Evolutionary conservation across 495 filamentous ascomycete genomes (phyloP), one percentile per base, ranked within the genome.

Genomic region (Neurospora cerealis): DNA sequence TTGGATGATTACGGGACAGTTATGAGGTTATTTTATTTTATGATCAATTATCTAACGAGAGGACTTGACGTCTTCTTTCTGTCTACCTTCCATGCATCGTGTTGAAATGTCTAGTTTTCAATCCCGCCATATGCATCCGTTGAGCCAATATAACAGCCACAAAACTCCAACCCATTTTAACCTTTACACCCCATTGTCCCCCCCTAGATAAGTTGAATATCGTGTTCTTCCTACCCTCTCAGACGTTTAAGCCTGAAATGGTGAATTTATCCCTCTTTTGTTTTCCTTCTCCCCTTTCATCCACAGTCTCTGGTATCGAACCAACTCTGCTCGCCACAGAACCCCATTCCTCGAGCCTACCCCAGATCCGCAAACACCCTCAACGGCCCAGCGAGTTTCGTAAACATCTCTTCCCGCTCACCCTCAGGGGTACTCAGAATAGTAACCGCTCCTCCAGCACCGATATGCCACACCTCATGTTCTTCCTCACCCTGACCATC

Each of bases 381-480:
- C 76, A 91, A 81, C 36, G 93, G 91, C 7, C 90, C 91, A 70
- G 85, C 85, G 62, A 96, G 80, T 83, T 98, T 98, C 39, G 89
- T 91, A 76, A 89, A 82, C 95, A 98, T 97, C 85, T 98, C 96
- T 70, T 96, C 92, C 86, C 90, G 91, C 86, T 98, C 95, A 9
- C 88, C 94, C 54, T 91, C 86, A 2, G 89, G 84, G 3, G 88
- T 91, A 78, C 93, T 96, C 70, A 96, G 83, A 28, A 88, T 89
- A 9, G 95, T 98, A 3, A 98, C 88, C 5, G 95, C 95, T 15
- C 95, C 95, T 0, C 95, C 95, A 36, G 95, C 95, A 9, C 94
- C 95, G 72, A 97, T 88, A 41, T 87, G 88, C 95, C 95, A 97
- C 3, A 86, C 84, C 75, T 93, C 83, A 3, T 75, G 69, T 36